Evolutionary conservation across 2,329 filamentous ascomycete genomes (phyloP).

Genomic region (Fusarium begoniae): DNA sequence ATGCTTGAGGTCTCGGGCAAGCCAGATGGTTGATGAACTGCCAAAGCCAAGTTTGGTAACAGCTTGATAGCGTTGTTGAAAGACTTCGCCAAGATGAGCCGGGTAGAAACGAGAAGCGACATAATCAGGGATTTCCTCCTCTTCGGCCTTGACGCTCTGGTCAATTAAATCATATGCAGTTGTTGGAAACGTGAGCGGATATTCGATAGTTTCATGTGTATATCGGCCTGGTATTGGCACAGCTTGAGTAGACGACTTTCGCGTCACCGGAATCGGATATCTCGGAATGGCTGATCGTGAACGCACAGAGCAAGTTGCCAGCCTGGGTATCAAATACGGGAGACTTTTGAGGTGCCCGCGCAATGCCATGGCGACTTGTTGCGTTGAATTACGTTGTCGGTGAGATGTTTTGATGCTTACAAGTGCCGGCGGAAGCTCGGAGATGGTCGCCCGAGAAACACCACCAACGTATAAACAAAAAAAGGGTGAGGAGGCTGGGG

Average conservation of each 20-base stretch:
- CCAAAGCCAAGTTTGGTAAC: conserved; percentile 55
- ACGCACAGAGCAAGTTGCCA: accelerated
- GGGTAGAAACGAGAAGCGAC: conserved; percentile 49
- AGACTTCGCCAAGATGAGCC: conserved; percentile 49
- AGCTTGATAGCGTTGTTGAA: conserved; percentile 49
- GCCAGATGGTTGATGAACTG: conserved; percentile 54
- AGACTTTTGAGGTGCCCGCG: neutral
- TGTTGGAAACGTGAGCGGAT: neutral
- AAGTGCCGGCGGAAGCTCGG: neutral
- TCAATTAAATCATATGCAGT: neutral
- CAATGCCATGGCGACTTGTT: neutral
- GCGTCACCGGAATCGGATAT: neutral
- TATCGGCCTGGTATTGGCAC: neutral
- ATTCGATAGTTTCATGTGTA: neutral
- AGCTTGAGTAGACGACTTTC: neutral
- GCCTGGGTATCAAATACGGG: accelerated
- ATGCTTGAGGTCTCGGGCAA: conserved; percentile 42
- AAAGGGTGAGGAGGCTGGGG: neutral
- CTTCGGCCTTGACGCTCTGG: conserved; percentile 37
- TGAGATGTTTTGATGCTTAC: neutral
- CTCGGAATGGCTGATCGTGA: neutral
- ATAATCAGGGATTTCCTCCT: conserved; percentile 51
- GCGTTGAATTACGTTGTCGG: neutral
- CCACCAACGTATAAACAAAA: neutral
- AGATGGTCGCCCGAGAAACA: neutral